phyloP scores from a whole-genome alignment of 164 flowering plant genomes.

The Litsea cubeba region DNA sequence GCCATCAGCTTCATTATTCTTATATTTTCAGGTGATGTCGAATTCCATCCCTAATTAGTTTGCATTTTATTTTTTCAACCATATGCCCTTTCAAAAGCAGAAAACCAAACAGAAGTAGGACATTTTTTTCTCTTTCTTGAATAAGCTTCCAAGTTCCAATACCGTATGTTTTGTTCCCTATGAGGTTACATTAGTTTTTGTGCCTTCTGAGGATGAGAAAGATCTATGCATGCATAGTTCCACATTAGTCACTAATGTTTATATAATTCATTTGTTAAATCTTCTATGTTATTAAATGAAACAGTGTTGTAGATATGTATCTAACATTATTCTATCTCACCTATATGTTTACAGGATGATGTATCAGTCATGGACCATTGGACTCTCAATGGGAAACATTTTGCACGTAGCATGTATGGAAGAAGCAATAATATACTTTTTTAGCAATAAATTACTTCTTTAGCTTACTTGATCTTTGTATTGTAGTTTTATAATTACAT shows the following conservation, averaged over 20 bases:
- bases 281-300: too few species aligned
- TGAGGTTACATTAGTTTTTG: not conserved
- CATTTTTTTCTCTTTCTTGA: too few species aligned
- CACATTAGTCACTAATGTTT: not conserved
- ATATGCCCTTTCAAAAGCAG: too few species aligned
- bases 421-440: too few species aligned
- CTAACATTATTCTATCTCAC: not conserved
- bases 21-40: slow-evolving; percentile 13
- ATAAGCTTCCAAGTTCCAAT: too few species aligned
- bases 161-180: too few species aligned
- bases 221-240: not conserved
- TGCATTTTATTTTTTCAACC: too few species aligned
- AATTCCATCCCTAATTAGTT: too few species aligned
- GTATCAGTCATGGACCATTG: slow-evolving; percentile 22
- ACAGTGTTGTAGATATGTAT: not conserved
- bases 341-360: slow-evolving; percentile 14
- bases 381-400: slow-evolving; percentile 21
- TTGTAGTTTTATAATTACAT: too few species aligned
- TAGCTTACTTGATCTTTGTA: too few species aligned
- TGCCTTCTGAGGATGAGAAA: not conserved
- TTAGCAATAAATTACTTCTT: too few species aligned
- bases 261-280: not conserved
- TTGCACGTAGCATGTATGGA: slow-evolving; percentile 12
- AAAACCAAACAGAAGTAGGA: too few species aligned
- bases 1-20: slow-evolving; percentile 2